These are phyloP conservation scores for Nigrospora oryzae DNA, from an alignment of 2,329 filamentous ascomycete species.

Conservation along the genomic window DNA sequence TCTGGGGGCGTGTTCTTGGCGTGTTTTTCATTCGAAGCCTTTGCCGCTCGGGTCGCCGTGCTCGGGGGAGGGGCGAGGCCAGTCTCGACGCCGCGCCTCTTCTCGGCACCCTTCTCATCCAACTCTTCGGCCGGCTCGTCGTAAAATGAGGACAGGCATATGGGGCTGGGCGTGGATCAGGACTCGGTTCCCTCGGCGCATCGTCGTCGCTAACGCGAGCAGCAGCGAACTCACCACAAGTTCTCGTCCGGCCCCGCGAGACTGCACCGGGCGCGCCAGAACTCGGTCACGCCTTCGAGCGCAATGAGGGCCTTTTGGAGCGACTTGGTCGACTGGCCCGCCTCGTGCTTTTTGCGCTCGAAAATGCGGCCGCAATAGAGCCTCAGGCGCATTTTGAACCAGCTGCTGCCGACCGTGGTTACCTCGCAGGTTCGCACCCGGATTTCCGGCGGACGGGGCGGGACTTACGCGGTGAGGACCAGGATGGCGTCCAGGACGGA, in stretches of 20 bases:
- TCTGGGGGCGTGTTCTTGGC: conserved; percentile 3
- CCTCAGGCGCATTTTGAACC: not conserved
- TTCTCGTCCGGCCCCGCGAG: conserved; percentile 6
- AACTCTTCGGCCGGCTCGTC: conserved; percentile 2
- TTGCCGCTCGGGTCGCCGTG: conserved; percentile 2
- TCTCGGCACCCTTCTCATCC: not conserved
- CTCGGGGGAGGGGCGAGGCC: not conserved
- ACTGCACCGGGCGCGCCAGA: conserved; percentile 5
- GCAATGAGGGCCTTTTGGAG: conserved; percentile 11
- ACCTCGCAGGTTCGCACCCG: no score
- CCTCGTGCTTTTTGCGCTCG: not conserved
- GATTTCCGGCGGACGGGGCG: no score
- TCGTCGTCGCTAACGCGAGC: not conserved
- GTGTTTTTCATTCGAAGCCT: not conserved
- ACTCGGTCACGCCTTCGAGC: conserved; percentile 11
- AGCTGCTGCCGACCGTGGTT: not conserved
- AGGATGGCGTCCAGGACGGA: conserved; percentile 4
- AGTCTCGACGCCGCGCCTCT: conserved; percentile 8
- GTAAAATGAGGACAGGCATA: conserved; percentile 15
- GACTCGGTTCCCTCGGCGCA: no score
- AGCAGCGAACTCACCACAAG: conserved; percentile 10
- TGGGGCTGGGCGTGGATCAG: conserved; percentile 9
- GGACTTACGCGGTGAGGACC: conserved; percentile 9
- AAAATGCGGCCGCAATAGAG: not conserved
- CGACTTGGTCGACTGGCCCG: conserved; percentile 4